Base-by-base conservation (phyloP, 768 basidiomycete species). In the Boletus tomentosulus region DNA sequence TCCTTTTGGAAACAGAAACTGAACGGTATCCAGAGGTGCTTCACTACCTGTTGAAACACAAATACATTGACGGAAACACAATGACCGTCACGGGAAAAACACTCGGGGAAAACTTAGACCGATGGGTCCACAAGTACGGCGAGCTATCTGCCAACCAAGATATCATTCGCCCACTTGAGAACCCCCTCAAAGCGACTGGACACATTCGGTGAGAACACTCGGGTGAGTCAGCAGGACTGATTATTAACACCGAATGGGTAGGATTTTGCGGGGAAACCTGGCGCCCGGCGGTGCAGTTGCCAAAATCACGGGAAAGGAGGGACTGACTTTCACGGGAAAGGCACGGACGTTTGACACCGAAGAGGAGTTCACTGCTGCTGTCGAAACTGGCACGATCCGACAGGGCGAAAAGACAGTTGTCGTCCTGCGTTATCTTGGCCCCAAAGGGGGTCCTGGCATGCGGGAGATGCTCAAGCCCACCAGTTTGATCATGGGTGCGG, bases 401-500 rank as follows among this genome's bases (percentile, higher is more conserved):
- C 85, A 88, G 71, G 94, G 93, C 7, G 94, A 97, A 74, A 99
- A 98, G 81, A 95, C 92, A 2, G 96, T 97, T 16, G 91, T 89
- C 52, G 89, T 99, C 52, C 76, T 99, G 67, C 81, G 97, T 46
- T 98, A 99, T 70, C 85, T 99, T 60, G 97, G 97, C 46, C 96
- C 96, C 28, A 89, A 92, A 75, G 96, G 96, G 57, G 97, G 96
- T 54, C 96, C 96, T 33, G 93, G 94, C 58, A 99, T 99, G 96
- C 96, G 94, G 47, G 97, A 99, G 77, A 99, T 99, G 97, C 79
- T 98, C 54, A 98, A 98, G 70, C 95, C 95, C 25, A 98, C 96
- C 31, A 92, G 91, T 75, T 70, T 98, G 65, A 94, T 99, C 71
- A 98, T 99, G 92, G 97, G 97, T 51, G 97, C 97, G 12, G 97